phyloP scores from a whole-genome alignment of 176 grass and related monocot species.

The Triticum timopheevii region DNA sequence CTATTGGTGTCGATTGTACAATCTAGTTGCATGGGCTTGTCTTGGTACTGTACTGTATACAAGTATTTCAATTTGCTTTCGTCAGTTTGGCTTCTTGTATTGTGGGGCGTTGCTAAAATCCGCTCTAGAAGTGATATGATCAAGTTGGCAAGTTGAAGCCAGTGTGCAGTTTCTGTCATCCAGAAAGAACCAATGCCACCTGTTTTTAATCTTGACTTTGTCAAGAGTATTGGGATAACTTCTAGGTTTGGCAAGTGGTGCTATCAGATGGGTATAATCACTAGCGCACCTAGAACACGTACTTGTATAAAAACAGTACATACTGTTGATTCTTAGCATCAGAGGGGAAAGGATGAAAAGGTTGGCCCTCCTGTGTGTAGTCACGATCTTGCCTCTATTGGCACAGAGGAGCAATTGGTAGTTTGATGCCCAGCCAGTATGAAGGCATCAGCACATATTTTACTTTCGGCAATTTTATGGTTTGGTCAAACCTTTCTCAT shows the following conservation, averaged over 20 bases:
- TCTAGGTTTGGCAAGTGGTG: constrained; percentile 52
- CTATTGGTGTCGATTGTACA: not conserved
- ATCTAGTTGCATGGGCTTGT: constrained; percentile 18
- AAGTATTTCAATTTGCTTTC: not conserved
- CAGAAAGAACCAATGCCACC: constrained; percentile 19
- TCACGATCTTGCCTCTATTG: constrained; percentile 26
- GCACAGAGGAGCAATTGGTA: constrained; percentile 21
- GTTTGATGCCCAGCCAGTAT: constrained; percentile 19
- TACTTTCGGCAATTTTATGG: constrained; percentile 22
- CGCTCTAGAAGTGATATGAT: not conserved
- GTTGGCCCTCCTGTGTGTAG: constrained; percentile 1
- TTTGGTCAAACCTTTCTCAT: constrained; percentile 24
- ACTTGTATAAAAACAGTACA: not conserved
- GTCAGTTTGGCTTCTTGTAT: not conserved
- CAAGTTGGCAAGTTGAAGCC: constrained; percentile 19
- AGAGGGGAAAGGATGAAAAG: constrained; percentile 13
- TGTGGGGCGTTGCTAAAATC: not conserved
- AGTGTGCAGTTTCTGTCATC: constrained; percentile 25
- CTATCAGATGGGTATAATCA: constrained; percentile 24
- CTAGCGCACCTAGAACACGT: constrained; percentile 19
- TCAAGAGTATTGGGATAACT: constrained; percentile 31
- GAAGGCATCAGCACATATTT: constrained; percentile 27
- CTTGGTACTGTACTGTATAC: not conserved
- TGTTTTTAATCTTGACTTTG: constrained; percentile 33
- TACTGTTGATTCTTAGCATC: constrained; percentile 19